Evolutionary conservation across 179 eudicot species (phyloP), one percentile per base, ranked within the genome.

Genomic region (Silene noctiflora): DNA sequence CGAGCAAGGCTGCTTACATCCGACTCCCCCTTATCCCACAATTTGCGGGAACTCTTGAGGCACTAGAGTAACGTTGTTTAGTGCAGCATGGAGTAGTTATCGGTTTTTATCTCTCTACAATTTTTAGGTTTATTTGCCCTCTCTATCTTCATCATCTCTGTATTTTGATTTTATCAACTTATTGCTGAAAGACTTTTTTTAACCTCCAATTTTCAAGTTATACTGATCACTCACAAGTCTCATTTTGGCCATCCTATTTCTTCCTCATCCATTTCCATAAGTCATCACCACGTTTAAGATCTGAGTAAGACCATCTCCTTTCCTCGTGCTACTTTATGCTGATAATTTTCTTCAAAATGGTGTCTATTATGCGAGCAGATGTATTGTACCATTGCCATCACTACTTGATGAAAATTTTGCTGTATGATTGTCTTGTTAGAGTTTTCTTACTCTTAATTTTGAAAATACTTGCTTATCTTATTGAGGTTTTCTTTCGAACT

Each of bases 401-500:
- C 56, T 44, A 1, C 24, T 66, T 66, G 19, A 14, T 12, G 12
- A 1, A 17, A 31, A 21, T 19, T 13, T 0, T 1, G 31, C 27
- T 44, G 56, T 44, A 21, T 69, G 25, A 21, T 44, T 22, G 19
- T 69, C 13, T 69, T 31, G 4, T 4, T 70, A 10, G 25, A 46
- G 19, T 48, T 44, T 70, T 70, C 60, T 46, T 25, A 67, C 16
- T 69, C 61, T 71, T 17, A 64, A 3, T 27, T 55, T 21, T 58
- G 51, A 42, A 63, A 46, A 8, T 55, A 48, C 67, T 61, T 73
- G n/a, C 20, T 44, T 42, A 39, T 20, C 71, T 74, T 53, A 22
- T 19, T 69, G 33, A 65, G 58, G 14, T 29, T 53, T 72, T 42
- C 17, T 66, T 67, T 71, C 39, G 16, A 70, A 63, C 78, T 78